Evolutionary conservation across 75 land plant species (phyloP), one percentile per base, ranked within the genome.

Genomic region (Pinus taeda): DNA sequence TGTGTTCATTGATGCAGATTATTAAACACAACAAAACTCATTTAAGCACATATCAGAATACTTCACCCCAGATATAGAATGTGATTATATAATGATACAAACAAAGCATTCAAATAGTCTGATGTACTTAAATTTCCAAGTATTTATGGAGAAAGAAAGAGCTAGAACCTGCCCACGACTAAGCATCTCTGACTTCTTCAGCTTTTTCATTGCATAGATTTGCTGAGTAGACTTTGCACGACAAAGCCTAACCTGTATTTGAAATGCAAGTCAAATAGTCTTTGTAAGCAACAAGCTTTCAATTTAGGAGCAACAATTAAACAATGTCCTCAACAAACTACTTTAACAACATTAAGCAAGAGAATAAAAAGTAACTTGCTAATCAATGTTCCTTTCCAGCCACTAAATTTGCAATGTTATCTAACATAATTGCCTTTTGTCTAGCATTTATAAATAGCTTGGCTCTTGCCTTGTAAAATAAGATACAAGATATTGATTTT

Each of bases 171-270:
- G 97, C 53, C 97, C 97, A 59, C 94, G 90, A 66, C 86, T 90
- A 74, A 94, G 92, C 97, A 94, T 94, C 61, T 94, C 97, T 17
- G 97, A 88, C 78, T 94, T 94, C 85, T 94, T 94, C 81, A 94
- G 73, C 79, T 92, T 94, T 84, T 94, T 94, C 97, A 94, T 92
- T 29, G 97, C 97, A 87, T 81, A 94, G 22, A 94, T 88, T 60
- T 94, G 86, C 53, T 94, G 95, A 6, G 90, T 88, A 74, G 75
- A 75, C 83, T 90, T 94, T 53, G 85, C 90, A 77, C 97, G 90
- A 76, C 97, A 94, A 37, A 94, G 83, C 63, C 97, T 85, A 36
- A 94, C 97, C 97, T 94, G 89, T 76, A 77, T 75, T 33, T 22
- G 17, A 39, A 69, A 42, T 42, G 7, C 53, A 69, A 69, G 22